Evolutionary conservation across 495 filamentous ascomycete genomes (phyloP).

Genomic region (Lasiosphaeria miniovina): DNA sequence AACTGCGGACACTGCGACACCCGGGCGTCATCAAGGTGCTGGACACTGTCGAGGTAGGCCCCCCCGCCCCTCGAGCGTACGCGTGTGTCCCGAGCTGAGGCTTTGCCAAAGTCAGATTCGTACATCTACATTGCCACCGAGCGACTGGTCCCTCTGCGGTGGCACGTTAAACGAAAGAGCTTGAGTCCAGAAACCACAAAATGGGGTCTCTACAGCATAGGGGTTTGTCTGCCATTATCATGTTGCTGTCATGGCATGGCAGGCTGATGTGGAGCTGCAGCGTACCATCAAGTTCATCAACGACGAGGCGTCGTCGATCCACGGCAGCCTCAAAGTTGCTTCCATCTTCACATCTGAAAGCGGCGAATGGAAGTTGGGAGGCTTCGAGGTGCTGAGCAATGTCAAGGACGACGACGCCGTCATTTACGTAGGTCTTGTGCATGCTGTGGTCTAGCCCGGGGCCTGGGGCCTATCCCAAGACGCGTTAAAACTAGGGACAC

Average conservation of each 20-base stretch:
- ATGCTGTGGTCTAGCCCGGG: background rate
- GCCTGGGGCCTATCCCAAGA: too few relatives aligned
- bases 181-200: conserved; percentile 85
- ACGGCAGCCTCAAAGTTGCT: conserved; percentile 77
- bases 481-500: background rate
- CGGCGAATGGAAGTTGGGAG: conserved; percentile 95
- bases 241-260: background rate
- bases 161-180: conserved; percentile 81
- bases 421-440: conserved; percentile 64
- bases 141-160: conserved; percentile 75
- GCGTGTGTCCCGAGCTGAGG: conserved; percentile 10
- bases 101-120: conserved; percentile 66
- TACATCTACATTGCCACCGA: conserved; percentile 96
- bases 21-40: conserved; percentile 90
- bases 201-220: conserved; percentile 87
- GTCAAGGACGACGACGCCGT: conserved; percentile 92
- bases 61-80: background rate
- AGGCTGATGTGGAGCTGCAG: conserved; percentile 38
- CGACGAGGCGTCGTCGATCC: conserved; percentile 83
- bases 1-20: conserved; percentile 86
- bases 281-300: conserved; percentile 95
- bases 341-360: conserved; percentile 91
- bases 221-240: conserved; percentile 50
- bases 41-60: conserved; percentile 86
- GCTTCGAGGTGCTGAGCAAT: conserved; percentile 89